A percentile compares a stretch with the other conserved stretches of the same genome.
These are phyloP conservation scores for Pugionium cornutum DNA, from an alignment of 345 rosid species.

Conservation along the genomic window DNA sequence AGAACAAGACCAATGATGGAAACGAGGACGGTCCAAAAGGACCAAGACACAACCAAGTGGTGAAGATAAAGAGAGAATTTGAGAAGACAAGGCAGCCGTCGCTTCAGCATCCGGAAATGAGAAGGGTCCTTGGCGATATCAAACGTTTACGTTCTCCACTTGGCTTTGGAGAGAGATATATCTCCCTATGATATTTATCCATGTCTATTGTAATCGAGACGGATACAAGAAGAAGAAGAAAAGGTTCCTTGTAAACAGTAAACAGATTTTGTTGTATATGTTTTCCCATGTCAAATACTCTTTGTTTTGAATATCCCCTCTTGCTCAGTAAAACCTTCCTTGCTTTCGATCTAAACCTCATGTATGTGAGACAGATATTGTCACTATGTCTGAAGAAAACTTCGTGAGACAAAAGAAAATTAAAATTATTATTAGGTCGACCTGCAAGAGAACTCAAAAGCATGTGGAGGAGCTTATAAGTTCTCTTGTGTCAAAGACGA, in stretches of 20 bases:
- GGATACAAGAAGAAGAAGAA: not conserved
- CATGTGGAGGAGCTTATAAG: conserved; percentile 15
- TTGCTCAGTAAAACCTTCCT: not conserved
- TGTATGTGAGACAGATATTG: conserved; percentile 5
- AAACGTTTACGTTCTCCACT: conserved; percentile 60
- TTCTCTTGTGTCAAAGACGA: conserved; percentile 53
- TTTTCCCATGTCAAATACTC: conserved; percentile 20
- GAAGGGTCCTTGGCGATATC: conserved; percentile 44
- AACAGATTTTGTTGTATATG: conserved; percentile 20
- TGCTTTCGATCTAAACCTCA: not conserved
- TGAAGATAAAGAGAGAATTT: conserved; percentile 56
- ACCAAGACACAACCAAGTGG: conserved; percentile 65
- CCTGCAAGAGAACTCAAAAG: conserved; percentile 6
- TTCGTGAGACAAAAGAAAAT: not conserved
- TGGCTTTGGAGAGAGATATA: conserved; percentile 56
- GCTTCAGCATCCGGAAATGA: conserved; percentile 50
- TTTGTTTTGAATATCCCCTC: conserved; percentile 17
- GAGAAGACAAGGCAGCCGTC: conserved; percentile 55
- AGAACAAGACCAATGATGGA: conserved; percentile 21
- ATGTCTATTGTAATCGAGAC: conserved; percentile 1
- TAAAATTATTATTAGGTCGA: not conserved
- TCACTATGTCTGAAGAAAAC: conserved; percentile 18
- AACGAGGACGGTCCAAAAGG: conserved; percentile 43
- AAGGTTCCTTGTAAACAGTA: conserved; percentile 14
- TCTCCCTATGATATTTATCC: conserved; percentile 47